Evolutionary conservation across 2,329 filamentous ascomycete species (phyloP), one percentile per base, ranked within the genome.

Genomic region (Colletotrichum echinochloae): DNA sequence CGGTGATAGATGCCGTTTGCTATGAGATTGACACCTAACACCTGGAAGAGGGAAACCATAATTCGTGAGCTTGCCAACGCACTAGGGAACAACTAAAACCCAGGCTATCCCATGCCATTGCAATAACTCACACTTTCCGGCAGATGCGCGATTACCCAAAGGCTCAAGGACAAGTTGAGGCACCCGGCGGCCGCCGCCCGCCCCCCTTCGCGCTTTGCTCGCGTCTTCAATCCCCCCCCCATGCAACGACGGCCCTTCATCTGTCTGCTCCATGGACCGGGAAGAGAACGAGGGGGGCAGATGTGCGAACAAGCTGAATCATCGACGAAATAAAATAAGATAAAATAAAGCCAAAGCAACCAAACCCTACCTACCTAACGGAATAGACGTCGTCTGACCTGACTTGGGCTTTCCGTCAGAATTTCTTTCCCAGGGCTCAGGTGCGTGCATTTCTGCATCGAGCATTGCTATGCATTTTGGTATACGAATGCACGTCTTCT

Each of bases 141-240:
- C 26, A 56, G 59, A 41, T 11, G 49, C 39, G 52, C n/a, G 51
- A 44, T 57, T 59, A 33, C 46, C 28, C 52, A 54, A 54, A 67
- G 67, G 64, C 64, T 70, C 46, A 62, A 63, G 57, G 57, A 44
- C 64, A 62, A 62, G 52, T 66, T 35, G 41, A 70, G 67, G 64
- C 64, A 67, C 64, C 57, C 37, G 67, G 57, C 64, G 67, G 67
- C 67, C 67, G 51, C 67, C 52, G 37, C 33, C 18, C 37, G 12
- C n/a, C 37, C 49, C n/a, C 26, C 46, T 51, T 61, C 33, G 33
- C 66, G 55, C 56, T 49, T 56, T 52, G 52, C 67, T 70, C 67
- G 64, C 67, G 46, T 67, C 67, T 63, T 63, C 57, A 37, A n/a
- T n/a, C n/a, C n/a, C n/a, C n/a, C 33, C 64, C 67, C 66, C 57